Percentiles rank a stretch among this genome's conserved stretches.
Evolutionary conservation across 179 eudicot species (phyloP).

Genomic region (Carnegiea gigantea): DNA sequence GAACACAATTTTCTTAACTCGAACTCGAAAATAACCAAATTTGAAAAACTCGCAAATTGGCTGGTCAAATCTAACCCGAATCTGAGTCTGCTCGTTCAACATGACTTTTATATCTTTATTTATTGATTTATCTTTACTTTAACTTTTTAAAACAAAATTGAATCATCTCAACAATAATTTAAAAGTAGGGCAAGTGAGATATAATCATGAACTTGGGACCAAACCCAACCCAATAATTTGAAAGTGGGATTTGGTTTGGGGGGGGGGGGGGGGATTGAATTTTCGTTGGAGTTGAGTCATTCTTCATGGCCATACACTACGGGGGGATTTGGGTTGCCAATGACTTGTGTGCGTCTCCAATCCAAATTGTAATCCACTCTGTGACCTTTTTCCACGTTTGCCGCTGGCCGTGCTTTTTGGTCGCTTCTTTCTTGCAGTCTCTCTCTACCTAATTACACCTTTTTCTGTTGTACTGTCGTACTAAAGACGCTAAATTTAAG

Average conservation of each 20-base stretch:
- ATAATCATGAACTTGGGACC: background rate
- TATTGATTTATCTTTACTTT: too few species aligned
- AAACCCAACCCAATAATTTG: background rate
- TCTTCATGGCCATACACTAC: too few species aligned
- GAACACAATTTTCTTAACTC: too few species aligned
- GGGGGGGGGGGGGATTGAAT: background rate
- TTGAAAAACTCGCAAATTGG: too few species aligned
- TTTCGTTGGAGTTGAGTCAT: background rate
- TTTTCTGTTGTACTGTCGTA: background rate
- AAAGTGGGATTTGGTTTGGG: background rate
- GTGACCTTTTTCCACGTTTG: background rate
- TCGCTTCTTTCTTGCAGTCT: background rate
- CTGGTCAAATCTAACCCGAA: too few species aligned
- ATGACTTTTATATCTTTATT: too few species aligned
- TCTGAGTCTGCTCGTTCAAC: too few species aligned
- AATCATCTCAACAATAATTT: background rate
- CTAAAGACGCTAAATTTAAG: too few species aligned
- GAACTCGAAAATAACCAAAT: too few species aligned
- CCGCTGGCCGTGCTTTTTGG: background rate
- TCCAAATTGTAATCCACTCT: background rate
- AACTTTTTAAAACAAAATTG: too few species aligned
- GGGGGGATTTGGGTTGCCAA: background rate
- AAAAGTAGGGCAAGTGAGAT: background rate
- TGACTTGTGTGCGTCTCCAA: constrained; percentile 8
- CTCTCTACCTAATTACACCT: background rate